Base-by-base conservation (phyloP, 2,329 filamentous ascomycete genomes). In the Trichophyton simii region DNA sequence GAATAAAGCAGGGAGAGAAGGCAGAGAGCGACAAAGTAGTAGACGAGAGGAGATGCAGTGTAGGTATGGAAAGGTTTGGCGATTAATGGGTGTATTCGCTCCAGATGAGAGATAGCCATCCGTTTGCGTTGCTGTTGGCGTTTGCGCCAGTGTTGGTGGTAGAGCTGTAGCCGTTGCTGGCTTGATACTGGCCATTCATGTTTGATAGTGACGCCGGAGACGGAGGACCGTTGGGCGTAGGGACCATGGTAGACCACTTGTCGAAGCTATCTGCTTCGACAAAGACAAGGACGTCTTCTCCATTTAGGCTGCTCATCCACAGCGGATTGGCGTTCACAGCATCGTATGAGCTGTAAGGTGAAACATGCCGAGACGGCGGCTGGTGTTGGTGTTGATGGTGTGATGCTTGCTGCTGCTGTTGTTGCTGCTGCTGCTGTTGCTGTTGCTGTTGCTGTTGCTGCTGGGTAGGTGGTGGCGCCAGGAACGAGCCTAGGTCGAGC, bases 211-310 rank as follows among this genome's bases (percentile, higher is more conserved):
- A 54, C n/a, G 50, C 50, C n/a, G 50, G 50, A 54, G 58, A 44
- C 20, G 58, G 28, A 18, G 55, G 55, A 18, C 58, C 58, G 22
- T 59, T 36, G n/a, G 41, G 15, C 31, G 31, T 22, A 31, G 55
- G 55, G 3, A 41, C 20, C 38, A 20, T 20, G 3, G 57, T 50
- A 34, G 41, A 38, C 61, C 63, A 65, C 44, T 62, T 62, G 28
- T 66, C 65, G 1, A 61, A 57, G 6, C 57, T 59, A 3, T 60
- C 63, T 3, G 64, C 64, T 20, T 65, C 64, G 44, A 66, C 44
- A 42, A 66, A 66, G 9, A 55, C 57, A 41, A 64, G 42, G 18
- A 65, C 62, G 61, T 66, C 65, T 34, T 66, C 65, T 13, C 65
- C 65, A 13, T 58, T 61, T 20, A 66, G 57, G 34, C 63, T 63